Evolutionary conservation across 208 protist species (phyloP), one percentile per base, ranked within the genome.

Genomic region (Novymonas esmeraldas): DNA sequence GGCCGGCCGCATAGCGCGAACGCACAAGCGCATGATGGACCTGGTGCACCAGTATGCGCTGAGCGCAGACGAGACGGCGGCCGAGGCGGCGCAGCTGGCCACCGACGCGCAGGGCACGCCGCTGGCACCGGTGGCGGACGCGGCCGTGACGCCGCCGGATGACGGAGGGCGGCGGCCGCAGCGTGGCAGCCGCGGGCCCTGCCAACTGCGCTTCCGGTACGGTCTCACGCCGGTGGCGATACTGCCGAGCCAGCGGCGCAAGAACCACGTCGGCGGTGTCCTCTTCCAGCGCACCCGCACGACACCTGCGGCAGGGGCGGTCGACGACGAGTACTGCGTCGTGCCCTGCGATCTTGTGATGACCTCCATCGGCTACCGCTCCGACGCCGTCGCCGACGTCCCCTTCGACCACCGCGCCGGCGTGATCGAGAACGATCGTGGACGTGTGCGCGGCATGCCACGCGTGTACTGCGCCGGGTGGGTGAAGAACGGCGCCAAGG

Each of bases 391-490:
- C 18, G 58, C 73, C 31, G 88, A 77, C 38, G 72, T 96, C 14
- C 90, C 92, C 4, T 95, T 96, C 52, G 85, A 98, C 75, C 29
- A 83, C 26, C 20, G 20, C 14, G 59, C 66, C 22, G 89, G 89
- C 31, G 68, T 87, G 16, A 93, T 98, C 33, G 78, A 81, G 16
- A 76, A 96, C 76, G 64, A 62, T 28, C 45, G 63, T 7, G 90
- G 90, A 6, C 86, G 90, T 31, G 88, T 97, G 29, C 66, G 59
- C 31, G 91, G 87, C 14, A 52, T 82, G 36, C 78, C 82, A 28
- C 85, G 93, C 14, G 55, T 97, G 58, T 98, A 98, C 79, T 93
- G 83, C 70, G 70, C 82, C 24, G 96, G 96, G 13, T 98, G 96
- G 96, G 79, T 84, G 50, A 97, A 97, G 78, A 92, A 86, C 29